Percentiles rank a stretch among this genome's conserved stretches.
Evolutionary conservation across 345 rosid species (phyloP).

Genomic region (Dipteronia dyeriana): DNA sequence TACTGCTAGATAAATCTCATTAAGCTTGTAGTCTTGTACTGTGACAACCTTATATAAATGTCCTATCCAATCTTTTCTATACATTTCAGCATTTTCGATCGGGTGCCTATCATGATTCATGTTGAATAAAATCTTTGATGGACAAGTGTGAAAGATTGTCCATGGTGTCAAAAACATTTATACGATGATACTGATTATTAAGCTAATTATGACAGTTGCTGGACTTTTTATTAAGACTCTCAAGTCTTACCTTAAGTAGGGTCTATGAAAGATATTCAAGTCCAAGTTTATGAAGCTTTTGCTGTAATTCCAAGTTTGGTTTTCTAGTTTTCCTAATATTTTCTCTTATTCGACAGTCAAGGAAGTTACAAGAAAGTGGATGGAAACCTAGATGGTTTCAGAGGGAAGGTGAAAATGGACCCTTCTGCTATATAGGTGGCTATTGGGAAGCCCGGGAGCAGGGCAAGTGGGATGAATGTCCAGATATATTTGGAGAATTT

Average conservation of each 20-base stretch:
- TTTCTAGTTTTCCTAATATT: background rate
- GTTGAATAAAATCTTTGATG: background rate
- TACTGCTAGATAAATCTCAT: background rate
- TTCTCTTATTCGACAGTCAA: conserved; percentile 48
- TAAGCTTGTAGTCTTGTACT: background rate
- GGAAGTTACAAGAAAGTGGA: conserved; percentile 85
- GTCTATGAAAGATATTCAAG: background rate
- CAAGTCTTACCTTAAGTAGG: background rate
- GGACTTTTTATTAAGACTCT: background rate
- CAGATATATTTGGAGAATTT: conserved; percentile 78
- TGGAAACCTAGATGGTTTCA: conserved; percentile 93
- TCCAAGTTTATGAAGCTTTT: background rate
- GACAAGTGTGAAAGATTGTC: background rate
- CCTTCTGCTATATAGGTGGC: conserved; percentile 73
- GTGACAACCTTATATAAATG: background rate
- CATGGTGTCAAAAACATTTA: background rate
- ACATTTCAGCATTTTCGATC: background rate
- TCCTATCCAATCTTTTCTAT: background rate
- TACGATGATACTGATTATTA: background rate
- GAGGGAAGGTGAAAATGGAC: conserved; percentile 54
- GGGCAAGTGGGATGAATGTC: conserved; percentile 74
- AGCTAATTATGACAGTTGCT: background rate
- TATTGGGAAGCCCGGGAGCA: conserved; percentile 87
- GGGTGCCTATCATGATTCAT: background rate
- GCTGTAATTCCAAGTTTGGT: background rate